These are phyloP conservation scores for Nakataea oryzae DNA, from an alignment of 2,329 filamentous ascomycete genomes.

Conservation along the genomic window DNA sequence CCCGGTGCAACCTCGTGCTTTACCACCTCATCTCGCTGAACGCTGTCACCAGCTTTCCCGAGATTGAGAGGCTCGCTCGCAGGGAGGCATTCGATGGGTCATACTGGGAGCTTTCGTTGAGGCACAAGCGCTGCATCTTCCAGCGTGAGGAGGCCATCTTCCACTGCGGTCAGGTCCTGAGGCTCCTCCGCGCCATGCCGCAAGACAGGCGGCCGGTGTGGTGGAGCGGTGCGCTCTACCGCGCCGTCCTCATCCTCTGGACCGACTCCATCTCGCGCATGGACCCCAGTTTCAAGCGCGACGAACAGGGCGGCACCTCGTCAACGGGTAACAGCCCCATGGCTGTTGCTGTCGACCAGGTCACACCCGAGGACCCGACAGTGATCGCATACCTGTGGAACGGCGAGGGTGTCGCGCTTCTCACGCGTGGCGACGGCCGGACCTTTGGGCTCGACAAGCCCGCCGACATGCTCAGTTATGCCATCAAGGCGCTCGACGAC, in stretches of 20 bases:
- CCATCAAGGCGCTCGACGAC: constrained; percentile 25
- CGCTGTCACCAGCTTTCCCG: constrained; percentile 54
- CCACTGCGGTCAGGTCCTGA: constrained; percentile 58
- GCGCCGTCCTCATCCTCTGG: constrained; percentile 54
- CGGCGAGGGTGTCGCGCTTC: constrained; percentile 22
- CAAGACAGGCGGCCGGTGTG: constrained; percentile 51
- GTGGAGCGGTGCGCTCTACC: constrained; percentile 63
- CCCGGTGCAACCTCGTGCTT: constrained; percentile 55
- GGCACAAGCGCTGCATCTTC: constrained; percentile 53
- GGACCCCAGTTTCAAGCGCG: constrained; percentile 26
- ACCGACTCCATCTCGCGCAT: constrained; percentile 44
- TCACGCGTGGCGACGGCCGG: constrained; percentile 22
- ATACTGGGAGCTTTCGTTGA: constrained; percentile 41
- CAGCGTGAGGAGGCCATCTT: constrained; percentile 53
- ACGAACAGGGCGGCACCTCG: constrained; percentile 5
- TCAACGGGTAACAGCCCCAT: background rate
- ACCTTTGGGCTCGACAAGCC: constrained; percentile 26
- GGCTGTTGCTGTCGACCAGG: constrained; percentile 25
- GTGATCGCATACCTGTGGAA: constrained; percentile 27
- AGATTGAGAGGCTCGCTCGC: constrained; percentile 56
- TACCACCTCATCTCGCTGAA: constrained; percentile 64
- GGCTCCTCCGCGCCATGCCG: constrained; percentile 50
- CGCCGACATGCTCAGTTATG: constrained; percentile 26
- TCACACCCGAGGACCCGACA: constrained; percentile 25
- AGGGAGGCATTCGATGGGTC: constrained; percentile 46